phyloP scores from a whole-genome alignment of 345 rosid genomes.

The Citrus cavaleriei region DNA sequence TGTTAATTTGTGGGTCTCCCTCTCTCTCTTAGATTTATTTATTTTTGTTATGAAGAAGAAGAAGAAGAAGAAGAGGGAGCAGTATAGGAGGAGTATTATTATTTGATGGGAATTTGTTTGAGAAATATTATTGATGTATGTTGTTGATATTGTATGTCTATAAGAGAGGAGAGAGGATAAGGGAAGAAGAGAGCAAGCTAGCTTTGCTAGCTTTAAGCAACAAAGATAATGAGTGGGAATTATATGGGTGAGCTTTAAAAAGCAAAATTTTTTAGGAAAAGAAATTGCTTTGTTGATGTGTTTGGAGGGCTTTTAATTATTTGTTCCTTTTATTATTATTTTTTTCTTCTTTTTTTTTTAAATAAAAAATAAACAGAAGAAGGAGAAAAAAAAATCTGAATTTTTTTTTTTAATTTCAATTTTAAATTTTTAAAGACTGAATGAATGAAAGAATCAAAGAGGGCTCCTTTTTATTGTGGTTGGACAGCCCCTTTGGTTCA shows the following conservation, averaged over 20 bases:
- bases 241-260: constrained; percentile 69
- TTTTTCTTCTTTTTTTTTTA: neutral
- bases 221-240: constrained; percentile 84
- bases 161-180: constrained; percentile 4
- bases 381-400: neutral
- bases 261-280: constrained; percentile 27
- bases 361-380: neutral
- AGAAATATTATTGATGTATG: constrained; percentile 9
- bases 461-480: constrained; percentile 49
- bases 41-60: neutral
- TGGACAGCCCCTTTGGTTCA: constrained; percentile 87
- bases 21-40: constrained; percentile 4
- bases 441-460: constrained; percentile 13
- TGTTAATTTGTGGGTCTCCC: constrained; percentile 40
- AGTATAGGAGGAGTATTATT: neutral
- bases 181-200: constrained; percentile 17
- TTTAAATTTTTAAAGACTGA: neutral
- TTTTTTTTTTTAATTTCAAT: no score
- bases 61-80: neutral
- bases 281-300: constrained; percentile 33
- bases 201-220: constrained; percentile 57
- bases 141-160: neutral
- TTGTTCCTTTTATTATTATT: neutral
- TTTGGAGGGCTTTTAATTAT: constrained; percentile 5
- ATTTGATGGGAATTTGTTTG: constrained; percentile 5